Evolutionary conservation across 768 basidiomycete species (phyloP).

Genomic region (Paxillus involutus): DNA sequence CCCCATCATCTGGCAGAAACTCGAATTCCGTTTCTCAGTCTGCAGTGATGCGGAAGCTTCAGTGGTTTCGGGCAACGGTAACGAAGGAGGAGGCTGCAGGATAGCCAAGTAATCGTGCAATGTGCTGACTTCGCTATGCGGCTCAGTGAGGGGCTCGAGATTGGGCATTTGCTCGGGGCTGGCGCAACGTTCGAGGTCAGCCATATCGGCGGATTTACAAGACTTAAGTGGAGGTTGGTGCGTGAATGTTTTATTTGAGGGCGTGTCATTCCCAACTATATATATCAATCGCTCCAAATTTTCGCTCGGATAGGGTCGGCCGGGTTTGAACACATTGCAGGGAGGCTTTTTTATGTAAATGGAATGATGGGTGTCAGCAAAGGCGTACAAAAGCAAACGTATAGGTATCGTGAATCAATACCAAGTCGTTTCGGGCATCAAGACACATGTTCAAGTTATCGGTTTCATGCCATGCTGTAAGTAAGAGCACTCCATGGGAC

Average conservation of each 20-base stretch:
- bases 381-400: too few species aligned
- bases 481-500: too few species aligned
- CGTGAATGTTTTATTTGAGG: background rate
- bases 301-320: conserved; percentile 1
- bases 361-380: too few species aligned
- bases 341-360: too few species aligned
- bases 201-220: conserved; percentile 10
- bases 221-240: background rate
- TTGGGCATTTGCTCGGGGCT: conserved; percentile 17
- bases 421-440: too few species aligned
- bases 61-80: background rate
- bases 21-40: background rate
- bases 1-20: background rate
- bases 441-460: too few species aligned
- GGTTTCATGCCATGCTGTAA: too few species aligned
- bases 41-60: background rate
- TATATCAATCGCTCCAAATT: background rate
- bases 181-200: conserved; percentile 1
- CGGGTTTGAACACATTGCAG: too few species aligned
- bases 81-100: background rate
- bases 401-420: too few species aligned
- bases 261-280: background rate
- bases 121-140: conserved; percentile 8
- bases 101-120: background rate
- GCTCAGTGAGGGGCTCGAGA: conserved; percentile 21